phyloP scores from a whole-genome alignment of 2,329 filamentous ascomycete species.

The Fusarium anthophilum region DNA sequence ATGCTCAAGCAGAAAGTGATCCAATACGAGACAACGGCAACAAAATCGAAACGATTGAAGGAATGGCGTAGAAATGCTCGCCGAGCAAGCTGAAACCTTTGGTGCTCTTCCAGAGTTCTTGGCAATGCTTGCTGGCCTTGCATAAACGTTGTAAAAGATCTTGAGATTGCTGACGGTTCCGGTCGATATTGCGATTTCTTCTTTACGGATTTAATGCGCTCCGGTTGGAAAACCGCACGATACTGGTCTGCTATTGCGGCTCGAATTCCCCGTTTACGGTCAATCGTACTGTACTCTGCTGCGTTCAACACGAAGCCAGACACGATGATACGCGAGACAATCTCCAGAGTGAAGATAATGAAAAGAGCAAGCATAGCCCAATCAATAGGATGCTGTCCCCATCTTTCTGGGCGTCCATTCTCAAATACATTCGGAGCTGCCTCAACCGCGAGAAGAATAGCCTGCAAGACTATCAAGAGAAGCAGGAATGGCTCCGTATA shows the following conservation, averaged over 20 bases:
- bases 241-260: conserved; percentile 81
- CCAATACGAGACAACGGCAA: conserved; percentile 96
- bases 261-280: conserved; percentile 77
- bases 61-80: conserved; percentile 93
- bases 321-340: conserved; percentile 85
- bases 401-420: conserved; percentile 67
- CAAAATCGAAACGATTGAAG: conserved; percentile 94
- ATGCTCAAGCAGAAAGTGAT: conserved; percentile 81
- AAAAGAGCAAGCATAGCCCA: conserved; percentile 86
- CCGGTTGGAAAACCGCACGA: conserved; percentile 80
- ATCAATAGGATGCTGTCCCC: conserved; percentile 77
- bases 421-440: conserved; percentile 76
- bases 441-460: conserved; percentile 87
- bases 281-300: conserved; percentile 89
- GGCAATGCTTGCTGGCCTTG: conserved; percentile 65
- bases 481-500: conserved; percentile 88
- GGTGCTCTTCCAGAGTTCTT: conserved; percentile 77
- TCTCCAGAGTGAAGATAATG: conserved; percentile 87
- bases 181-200: conserved; percentile 57
- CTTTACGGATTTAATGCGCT: conserved; percentile 75
- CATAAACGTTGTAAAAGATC: conserved; percentile 83
- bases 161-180: conserved; percentile 73
- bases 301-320: conserved; percentile 94
- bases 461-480: conserved; percentile 86
- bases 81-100: conserved; percentile 85